Evolutionary conservation across 441 rosid genomes (phyloP).

Genomic region (Syzygium syzygioides): DNA sequence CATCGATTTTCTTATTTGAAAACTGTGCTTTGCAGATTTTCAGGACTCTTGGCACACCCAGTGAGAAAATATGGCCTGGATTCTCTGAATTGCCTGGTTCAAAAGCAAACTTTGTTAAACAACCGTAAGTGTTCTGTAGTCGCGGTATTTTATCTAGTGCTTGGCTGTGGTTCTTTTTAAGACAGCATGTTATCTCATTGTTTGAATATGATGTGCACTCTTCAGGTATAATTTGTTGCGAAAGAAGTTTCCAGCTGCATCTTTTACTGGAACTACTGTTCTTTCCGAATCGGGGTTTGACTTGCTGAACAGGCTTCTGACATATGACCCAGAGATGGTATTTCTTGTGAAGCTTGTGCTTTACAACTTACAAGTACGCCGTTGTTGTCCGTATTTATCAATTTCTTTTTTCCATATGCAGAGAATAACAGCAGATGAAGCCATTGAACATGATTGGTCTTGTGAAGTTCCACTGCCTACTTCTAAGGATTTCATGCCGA

Average conservation of each 20-base stretch:
- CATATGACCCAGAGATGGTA: slow-evolving; percentile 71
- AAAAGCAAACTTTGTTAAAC: slow-evolving; percentile 60
- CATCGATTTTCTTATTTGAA: background rate
- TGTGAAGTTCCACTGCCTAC: slow-evolving; percentile 66
- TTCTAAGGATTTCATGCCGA: slow-evolving; percentile 71
- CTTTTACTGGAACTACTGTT: slow-evolving; percentile 64
- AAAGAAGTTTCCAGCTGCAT: slow-evolving; percentile 64
- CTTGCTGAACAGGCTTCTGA: slow-evolving; percentile 59
- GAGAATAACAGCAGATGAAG: slow-evolving; percentile 78
- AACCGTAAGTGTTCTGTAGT: slow-evolving; percentile 39
- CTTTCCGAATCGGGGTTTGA: slow-evolving; percentile 82
- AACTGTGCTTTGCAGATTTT: slow-evolving; percentile 42
- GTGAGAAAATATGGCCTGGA: slow-evolving; percentile 62
- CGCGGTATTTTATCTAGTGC: background rate
- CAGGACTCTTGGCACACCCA: slow-evolving; percentile 72
- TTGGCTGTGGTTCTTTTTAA: background rate
- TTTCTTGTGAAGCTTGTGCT: background rate
- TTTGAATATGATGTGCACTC: background rate
- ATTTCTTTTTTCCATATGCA: slow-evolving; percentile 24
- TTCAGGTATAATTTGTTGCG: slow-evolving; percentile 66
- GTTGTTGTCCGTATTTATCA: background rate
- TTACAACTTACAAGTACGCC: background rate
- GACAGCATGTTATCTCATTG: background rate
- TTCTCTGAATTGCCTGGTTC: slow-evolving; percentile 54
- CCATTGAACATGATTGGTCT: slow-evolving; percentile 80